Evolutionary conservation across 805 yeast genomes (phyloP), one percentile per base, ranked within the genome.

Genomic region (Metschnikowia baotianmanensis): DNA sequence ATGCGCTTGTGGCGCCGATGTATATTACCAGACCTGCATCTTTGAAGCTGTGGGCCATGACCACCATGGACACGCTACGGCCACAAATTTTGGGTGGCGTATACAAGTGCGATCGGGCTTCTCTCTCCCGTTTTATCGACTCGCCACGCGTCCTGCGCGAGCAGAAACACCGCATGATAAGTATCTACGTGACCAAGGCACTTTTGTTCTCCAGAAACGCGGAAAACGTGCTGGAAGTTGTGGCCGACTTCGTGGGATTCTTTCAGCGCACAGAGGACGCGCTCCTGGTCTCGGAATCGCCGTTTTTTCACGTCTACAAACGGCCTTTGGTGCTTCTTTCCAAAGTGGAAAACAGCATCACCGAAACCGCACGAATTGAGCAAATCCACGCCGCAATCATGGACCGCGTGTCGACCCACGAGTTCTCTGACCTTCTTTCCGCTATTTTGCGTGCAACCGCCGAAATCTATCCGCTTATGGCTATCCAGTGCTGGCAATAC

Each of bases 51-150:
- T 45, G 48, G 48, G 43, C 48, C 2, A 34, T 26, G 26, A 28
- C 25, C 3, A 45, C 58, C 21, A 56, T 54, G 35, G 40, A 50
- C 2, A 58, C 66, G 1, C 42, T 59, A 19, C 59, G 57, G n/a
- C 36, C 43, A 13, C 24, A 2, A 27, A 10, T 17, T 11, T 11
- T 19, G 17, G 19, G 17, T 11, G 16, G 19, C 20, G 18, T 3
- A 6, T 36, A 37, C 25, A 6, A 12, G 12, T 30, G 33, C 15
- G 36, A 37, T 31, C 12, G 12, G 8, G 22, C 16, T 30, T 19
- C 21, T 12, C 16, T 45, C 28, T 15, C 10, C n/a, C 26, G 32
- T 18, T 62, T 38, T 36, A 38, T 65, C 31, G 34, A 38, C 7
- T 44, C 48, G 36, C 38, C 27, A 16, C 17, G 25, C 7, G 20